Evolutionary conservation across 768 basidiomycete species (phyloP).

Genomic region (Hericium coralloides): DNA sequence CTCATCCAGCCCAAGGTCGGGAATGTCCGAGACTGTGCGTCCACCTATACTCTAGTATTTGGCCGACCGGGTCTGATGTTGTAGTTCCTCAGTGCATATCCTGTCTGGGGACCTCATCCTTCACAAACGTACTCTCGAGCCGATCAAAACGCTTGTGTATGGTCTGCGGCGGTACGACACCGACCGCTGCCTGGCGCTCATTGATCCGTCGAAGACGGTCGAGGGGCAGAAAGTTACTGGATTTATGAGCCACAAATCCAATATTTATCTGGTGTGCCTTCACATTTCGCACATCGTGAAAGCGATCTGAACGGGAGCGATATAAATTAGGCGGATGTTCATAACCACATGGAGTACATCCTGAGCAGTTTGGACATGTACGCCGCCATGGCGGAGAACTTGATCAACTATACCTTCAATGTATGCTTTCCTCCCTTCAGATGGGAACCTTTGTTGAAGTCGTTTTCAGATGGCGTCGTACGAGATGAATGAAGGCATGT

Average conservation of each 20-base stretch:
- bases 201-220: slow-evolving; percentile 28
- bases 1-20: slow-evolving; percentile 53
- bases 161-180: slow-evolving; percentile 62
- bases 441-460: no score
- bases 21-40: slow-evolving; percentile 49
- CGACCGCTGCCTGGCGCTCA: slow-evolving; percentile 54
- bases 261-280: slow-evolving; percentile 40
- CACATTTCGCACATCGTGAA: no score
- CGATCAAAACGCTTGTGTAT: slow-evolving; percentile 60
- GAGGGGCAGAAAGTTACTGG: slow-evolving; percentile 35
- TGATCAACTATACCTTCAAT: slow-evolving; percentile 71
- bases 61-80: no score
- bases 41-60: background rate
- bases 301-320: no score
- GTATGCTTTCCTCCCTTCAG: slow-evolving; percentile 21
- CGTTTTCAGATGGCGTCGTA: slow-evolving; percentile 52
- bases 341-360: slow-evolving; percentile 71
- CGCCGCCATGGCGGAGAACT: slow-evolving; percentile 56
- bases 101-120: slow-evolving; percentile 66
- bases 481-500: slow-evolving; percentile 66
- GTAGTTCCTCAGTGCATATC: slow-evolving; percentile 48
- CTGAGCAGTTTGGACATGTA: slow-evolving; percentile 68
- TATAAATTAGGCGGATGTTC: slow-evolving; percentile 42
- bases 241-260: slow-evolving; percentile 60
- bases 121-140: slow-evolving; percentile 68